Evolutionary conservation across 2,329 filamentous ascomycete genomes (phyloP).

Genomic region (Ceratocystis huliohia): DNA sequence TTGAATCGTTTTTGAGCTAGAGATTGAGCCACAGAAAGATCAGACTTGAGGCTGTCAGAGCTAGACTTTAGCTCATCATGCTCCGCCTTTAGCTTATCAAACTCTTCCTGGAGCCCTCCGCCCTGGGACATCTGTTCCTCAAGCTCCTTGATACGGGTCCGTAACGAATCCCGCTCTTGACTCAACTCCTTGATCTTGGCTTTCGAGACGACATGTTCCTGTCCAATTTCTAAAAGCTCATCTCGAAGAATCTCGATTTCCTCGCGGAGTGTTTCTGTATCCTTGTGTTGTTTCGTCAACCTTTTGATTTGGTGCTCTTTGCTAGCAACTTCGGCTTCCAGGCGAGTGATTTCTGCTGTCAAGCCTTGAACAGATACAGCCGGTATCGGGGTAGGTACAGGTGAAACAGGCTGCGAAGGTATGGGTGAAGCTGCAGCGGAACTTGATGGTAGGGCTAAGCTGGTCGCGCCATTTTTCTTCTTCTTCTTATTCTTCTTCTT

Average conservation of each 20-base stretch:
- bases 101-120: conserved; percentile 7
- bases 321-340: conserved; percentile 42
- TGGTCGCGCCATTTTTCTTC: conserved; percentile 58
- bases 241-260: conserved; percentile 78
- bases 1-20: conserved; percentile 79
- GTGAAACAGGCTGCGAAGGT: conserved; percentile 11
- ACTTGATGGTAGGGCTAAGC: conserved; percentile 26
- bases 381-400: conserved; percentile 18
- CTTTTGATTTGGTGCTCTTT: conserved; percentile 63
- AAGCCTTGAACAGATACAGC: conserved; percentile 29
- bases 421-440: conserved; percentile 21
- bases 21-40: conserved; percentile 74
- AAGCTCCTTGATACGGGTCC: conserved; percentile 43
- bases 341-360: conserved; percentile 37
- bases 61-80: conserved; percentile 59
- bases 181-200: conserved; percentile 52
- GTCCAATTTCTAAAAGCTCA: conserved; percentile 63
- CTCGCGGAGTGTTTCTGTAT: conserved; percentile 66
- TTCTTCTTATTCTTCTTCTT: conserved; percentile 73
- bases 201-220: conserved; percentile 74
- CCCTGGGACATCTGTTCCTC: conserved; percentile 51
- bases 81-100: conserved; percentile 30
- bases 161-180: conserved; percentile 42
- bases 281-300: conserved; percentile 56
- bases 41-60: conserved; percentile 59